These are phyloP conservation scores for Calonectria leucothoes DNA, from an alignment of 2,329 filamentous ascomycete species.

Conservation along the genomic window DNA sequence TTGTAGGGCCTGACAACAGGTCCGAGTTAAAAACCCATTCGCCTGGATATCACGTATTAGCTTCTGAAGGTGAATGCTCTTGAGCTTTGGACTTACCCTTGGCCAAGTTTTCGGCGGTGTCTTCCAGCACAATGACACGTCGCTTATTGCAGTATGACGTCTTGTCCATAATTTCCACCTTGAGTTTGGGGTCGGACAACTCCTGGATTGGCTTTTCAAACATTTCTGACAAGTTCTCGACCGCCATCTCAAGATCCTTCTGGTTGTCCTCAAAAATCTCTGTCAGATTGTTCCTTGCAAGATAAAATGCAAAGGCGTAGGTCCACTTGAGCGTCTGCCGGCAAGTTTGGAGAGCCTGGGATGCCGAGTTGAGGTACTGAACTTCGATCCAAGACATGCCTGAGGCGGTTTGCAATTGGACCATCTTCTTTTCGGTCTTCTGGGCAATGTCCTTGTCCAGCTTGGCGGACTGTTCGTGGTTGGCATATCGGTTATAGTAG, in stretches of 20 bases:
- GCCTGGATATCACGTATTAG: slow-evolving; percentile 49
- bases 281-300: slow-evolving; percentile 94
- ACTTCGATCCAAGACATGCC: slow-evolving; percentile 99
- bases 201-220: slow-evolving; percentile 97
- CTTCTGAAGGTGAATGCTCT: background rate
- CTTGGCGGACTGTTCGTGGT: slow-evolving; percentile 97
- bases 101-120: slow-evolving; percentile 92
- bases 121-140: slow-evolving; percentile 87
- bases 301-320: slow-evolving; percentile 97
- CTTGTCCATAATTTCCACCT: slow-evolving; percentile 99
- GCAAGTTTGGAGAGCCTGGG: slow-evolving; percentile 93
- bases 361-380: slow-evolving; percentile 93
- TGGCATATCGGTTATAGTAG: slow-evolving; percentile 99
- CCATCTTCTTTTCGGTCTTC: slow-evolving; percentile 99
- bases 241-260: slow-evolving; percentile 96
- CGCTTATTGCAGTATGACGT: slow-evolving; percentile 96
- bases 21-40: slow-evolving; percentile 60
- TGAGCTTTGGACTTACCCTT: slow-evolving; percentile 69
- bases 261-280: slow-evolving; percentile 99
- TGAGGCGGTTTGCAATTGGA: slow-evolving; percentile 90
- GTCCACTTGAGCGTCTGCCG: slow-evolving; percentile 99
- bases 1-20: slow-evolving; percentile 33
- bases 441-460: slow-evolving; percentile 95
- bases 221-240: slow-evolving; percentile 98
- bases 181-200: slow-evolving; percentile 86